Conservation (phyloP, 2,329 filamentous ascomycete genomes). For the Mycosphaerella arachidis region DNA sequence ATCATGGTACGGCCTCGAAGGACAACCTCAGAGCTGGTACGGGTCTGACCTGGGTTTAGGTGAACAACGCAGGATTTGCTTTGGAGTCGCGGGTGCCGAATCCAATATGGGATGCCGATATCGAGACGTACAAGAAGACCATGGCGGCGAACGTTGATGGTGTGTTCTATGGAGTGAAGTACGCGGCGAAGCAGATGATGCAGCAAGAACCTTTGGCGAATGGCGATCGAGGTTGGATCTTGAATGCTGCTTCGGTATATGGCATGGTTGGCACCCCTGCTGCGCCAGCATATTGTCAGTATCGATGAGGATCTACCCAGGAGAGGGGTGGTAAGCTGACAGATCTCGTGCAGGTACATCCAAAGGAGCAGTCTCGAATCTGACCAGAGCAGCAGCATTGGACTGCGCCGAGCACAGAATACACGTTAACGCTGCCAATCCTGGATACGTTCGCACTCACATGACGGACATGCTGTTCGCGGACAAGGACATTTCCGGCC, state of each 20-base stretch:
- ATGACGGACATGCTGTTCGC: constrained; percentile 19
- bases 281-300: constrained; percentile 12
- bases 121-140: constrained; percentile 44
- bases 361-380: constrained; percentile 20
- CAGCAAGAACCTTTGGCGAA: constrained; percentile 38
- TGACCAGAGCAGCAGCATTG: constrained; percentile 18
- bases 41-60: neutral
- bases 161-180: constrained; percentile 44
- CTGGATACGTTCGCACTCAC: constrained; percentile 15
- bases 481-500: neutral
- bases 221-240: constrained; percentile 47
- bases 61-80: constrained; percentile 37
- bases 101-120: constrained; percentile 45
- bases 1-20: constrained; percentile 23
- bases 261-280: constrained; percentile 36
- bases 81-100: constrained; percentile 28
- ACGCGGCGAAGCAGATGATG: constrained; percentile 47
- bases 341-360: constrained; percentile 15
- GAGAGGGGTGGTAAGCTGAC: neutral
- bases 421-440: constrained; percentile 19
- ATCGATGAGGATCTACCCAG: no score
- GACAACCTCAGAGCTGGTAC: neutral
- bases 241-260: constrained; percentile 45
- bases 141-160: constrained; percentile 36
- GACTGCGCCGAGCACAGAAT: constrained; percentile 18